phyloP scores from a whole-genome alignment of 139 green algal genomes.

The Bryopsis sp. region DNA sequence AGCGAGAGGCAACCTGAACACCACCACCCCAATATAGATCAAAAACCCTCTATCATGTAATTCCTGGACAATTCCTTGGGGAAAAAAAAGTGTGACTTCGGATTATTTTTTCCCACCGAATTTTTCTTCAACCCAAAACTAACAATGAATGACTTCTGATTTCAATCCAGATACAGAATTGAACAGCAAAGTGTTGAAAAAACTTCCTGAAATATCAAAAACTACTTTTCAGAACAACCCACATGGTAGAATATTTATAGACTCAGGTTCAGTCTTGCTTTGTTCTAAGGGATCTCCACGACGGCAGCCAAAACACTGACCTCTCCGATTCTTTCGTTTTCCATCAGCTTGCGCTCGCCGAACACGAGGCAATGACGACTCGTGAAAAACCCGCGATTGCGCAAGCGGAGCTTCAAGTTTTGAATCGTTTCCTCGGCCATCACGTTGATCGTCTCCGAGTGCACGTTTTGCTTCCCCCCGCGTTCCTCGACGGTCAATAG shows the following conservation, averaged over 20 bases:
- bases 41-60: too few relatives aligned
- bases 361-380: constrained; percentile 7
- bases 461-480: too few relatives aligned
- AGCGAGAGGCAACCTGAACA: too few relatives aligned
- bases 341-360: constrained; percentile 13
- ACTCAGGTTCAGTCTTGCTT: neutral
- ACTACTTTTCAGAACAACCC: too few relatives aligned
- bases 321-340: constrained; percentile 13
- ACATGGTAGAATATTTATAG: neutral
- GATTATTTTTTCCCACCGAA: neutral
- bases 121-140: too few relatives aligned
- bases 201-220: too few relatives aligned
- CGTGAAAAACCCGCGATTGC: neutral
- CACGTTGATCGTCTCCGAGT: constrained; percentile 4
- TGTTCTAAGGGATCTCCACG: constrained; percentile 3
- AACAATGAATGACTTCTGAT: too few relatives aligned
- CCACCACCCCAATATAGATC: too few relatives aligned
- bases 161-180: too few relatives aligned
- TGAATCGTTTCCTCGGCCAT: constrained; percentile 10
- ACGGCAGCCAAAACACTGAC: constrained; percentile 14
- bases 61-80: neutral
- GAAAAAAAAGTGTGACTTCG: neutral
- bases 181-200: too few relatives aligned
- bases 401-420: neutral
- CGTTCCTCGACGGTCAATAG: neutral